Percentiles rank a stretch among this genome's conserved stretches.
These are phyloP conservation scores for Candida dubliniensis DNA, from an alignment of 1,139 yeast genomes.

Conservation along the genomic window DNA sequence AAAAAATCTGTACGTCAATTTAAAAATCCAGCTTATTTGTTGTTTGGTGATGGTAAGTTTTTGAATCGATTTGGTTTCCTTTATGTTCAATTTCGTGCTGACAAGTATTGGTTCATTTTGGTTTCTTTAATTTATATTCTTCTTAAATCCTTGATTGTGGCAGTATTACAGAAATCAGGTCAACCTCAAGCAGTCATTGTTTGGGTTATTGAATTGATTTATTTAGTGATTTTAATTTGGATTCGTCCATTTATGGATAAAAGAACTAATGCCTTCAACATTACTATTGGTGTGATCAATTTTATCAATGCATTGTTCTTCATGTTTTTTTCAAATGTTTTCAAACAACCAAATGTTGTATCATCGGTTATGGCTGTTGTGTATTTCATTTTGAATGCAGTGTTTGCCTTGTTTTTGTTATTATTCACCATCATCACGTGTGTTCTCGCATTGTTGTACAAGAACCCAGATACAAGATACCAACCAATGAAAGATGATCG, in stretches of 20 bases:
- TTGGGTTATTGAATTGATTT: slow-evolving; percentile 71
- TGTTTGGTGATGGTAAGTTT: slow-evolving; percentile 80
- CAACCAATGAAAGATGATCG: slow-evolving; percentile 98
- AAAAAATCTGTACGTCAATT: slow-evolving; percentile 67
- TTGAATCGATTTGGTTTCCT: slow-evolving; percentile 90
- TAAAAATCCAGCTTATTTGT: slow-evolving; percentile 88
- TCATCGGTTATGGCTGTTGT: slow-evolving; percentile 91
- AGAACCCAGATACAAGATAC: slow-evolving; percentile 93
- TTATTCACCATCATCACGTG: slow-evolving; percentile 87
- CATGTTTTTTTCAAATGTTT: slow-evolving; percentile 82
- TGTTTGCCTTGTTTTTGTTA: slow-evolving; percentile 77
- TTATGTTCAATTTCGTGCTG: slow-evolving; percentile 89
- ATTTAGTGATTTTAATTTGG: slow-evolving; percentile 63
- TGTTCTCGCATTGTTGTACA: slow-evolving; percentile 76
- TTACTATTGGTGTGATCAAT: slow-evolving; percentile 76
- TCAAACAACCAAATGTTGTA: slow-evolving; percentile 81
- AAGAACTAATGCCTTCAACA: slow-evolving; percentile 88
- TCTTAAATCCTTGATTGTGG: slow-evolving; percentile 79
- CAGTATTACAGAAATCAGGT: slow-evolving; percentile 78
- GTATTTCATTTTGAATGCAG: slow-evolving; percentile 87
- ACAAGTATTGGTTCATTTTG: slow-evolving; percentile 77
- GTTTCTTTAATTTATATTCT: slow-evolving; percentile 66
- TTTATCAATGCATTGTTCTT: slow-evolving; percentile 82
- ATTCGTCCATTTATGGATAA: slow-evolving; percentile 91
- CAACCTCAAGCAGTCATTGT: slow-evolving; percentile 77